Evolutionary conservation across 2,329 filamentous ascomycete species (phyloP), one percentile per base, ranked within the genome.

Genomic region (Colletotrichum melonis): DNA sequence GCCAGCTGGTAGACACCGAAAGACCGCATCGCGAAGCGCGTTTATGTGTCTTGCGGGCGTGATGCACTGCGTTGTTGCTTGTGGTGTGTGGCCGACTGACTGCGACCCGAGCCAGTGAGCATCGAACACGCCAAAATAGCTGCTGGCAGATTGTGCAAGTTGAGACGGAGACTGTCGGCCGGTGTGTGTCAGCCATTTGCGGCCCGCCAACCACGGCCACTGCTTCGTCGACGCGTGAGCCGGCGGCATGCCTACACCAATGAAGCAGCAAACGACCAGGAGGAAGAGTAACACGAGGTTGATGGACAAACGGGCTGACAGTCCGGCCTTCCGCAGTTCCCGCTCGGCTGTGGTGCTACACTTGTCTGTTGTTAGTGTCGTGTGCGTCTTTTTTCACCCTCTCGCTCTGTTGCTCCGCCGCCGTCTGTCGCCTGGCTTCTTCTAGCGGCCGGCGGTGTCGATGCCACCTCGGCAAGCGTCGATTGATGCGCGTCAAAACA

Each of bases 401-500:
- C 38, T 42, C 38, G 14, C 38, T 22, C 28, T 16, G 14, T 52
- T n/a, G 26, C 30, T n/a, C 66, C 22, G 14, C 11, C 32, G 1
- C 32, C 32, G 11, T 32, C 32, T n/a, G 16, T 24, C 22, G 19
- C 58, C 35, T 26, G 63, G 19, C 52, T 5, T 52, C 14, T 19
- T 58, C 52, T 52, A 11, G 54, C 54, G 9, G 54, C 54, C 28
- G 55, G 30, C 38, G 19, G 52, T 6, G 14, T 49, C 54, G 64
- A 68, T 72, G 22, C 22, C 57, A 56, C 35, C 35, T 26, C 16
- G 49, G 32, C 11, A 38, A 49, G 35, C 57, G 46, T 46, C 58
- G 69, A 54, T 72, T 69, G 28, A 63, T 69, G 69, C 58, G 59
- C 59, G 42, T 69, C 58, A 72, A 55, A 63, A 16, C 32, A 42